Percentiles rank a stretch among this genome's conserved stretches.
Evolutionary conservation across 176 grass and related monocot species (phyloP).

Genomic region (Carex littledalei): DNA sequence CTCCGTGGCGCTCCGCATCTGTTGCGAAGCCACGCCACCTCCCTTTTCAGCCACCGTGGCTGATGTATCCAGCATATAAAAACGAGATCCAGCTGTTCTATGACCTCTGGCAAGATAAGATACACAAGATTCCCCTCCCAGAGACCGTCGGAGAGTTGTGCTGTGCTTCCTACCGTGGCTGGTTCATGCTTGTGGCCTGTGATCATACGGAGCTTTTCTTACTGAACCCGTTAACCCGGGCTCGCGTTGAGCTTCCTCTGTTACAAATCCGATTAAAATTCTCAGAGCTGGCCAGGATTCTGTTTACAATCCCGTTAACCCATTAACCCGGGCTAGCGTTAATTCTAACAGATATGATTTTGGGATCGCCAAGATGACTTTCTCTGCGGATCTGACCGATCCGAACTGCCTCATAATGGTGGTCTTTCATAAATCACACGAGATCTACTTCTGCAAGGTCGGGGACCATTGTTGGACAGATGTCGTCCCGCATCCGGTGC

Average conservation of each 20-base stretch:
- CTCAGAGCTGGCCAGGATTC: no score
- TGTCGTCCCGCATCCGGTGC: no score
- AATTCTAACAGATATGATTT: neutral
- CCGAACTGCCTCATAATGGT: neutral
- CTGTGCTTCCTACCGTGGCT: conserved; percentile 2
- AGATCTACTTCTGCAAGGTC: neutral
- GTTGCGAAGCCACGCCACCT: neutral
- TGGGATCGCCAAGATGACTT: neutral
- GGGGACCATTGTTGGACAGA: neutral
- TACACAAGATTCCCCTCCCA: conserved; percentile 6
- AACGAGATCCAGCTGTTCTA: conserved; percentile 1
- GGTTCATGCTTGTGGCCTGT: conserved; percentile 3
- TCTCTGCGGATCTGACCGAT: neutral
- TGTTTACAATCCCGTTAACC: conserved; percentile 14
- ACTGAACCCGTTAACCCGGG: conserved; percentile 18
- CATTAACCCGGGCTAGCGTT: conserved; percentile 4
- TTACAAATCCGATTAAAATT: neutral
- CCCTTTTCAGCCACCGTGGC: neutral
- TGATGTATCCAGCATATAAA: neutral
- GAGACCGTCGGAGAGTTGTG: neutral
- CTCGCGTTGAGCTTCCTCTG: conserved; percentile 4
- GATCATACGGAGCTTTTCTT: conserved; percentile 19
- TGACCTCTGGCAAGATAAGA: neutral
- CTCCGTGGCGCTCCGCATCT: no score
- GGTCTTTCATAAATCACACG: neutral